These are phyloP conservation scores for Corchorus capsularis DNA, from an alignment of 345 rosid species.

Conservation along the genomic window DNA sequence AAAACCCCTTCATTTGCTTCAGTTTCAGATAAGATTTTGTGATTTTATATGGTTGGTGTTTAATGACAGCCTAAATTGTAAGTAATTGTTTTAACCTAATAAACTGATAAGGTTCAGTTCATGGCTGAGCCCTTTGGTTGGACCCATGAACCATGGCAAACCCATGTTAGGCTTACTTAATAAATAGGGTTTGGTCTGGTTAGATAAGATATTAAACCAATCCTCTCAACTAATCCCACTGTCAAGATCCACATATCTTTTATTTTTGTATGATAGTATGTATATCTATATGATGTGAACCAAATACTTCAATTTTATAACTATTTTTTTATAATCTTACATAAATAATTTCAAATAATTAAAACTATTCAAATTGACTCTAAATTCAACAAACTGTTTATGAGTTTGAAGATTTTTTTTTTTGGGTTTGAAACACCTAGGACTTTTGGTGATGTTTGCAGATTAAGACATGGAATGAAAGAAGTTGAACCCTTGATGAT, in stretches of 20 bases:
- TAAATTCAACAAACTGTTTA: neutral
- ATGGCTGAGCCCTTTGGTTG: neutral
- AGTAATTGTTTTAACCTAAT: neutral
- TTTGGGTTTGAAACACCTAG: neutral
- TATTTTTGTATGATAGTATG: no score
- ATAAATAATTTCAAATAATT: neutral
- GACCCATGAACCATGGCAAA: constrained; percentile 18
- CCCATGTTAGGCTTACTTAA: neutral
- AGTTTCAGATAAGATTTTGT: neutral
- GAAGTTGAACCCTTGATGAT: constrained; percentile 1
- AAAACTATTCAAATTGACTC: neutral
- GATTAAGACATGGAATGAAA: neutral
- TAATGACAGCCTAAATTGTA: constrained; percentile 10
- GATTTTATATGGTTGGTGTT: neutral
- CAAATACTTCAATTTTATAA: neutral
- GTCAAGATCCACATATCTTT: neutral
- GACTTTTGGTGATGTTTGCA: neutral
- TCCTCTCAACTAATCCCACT: neutral
- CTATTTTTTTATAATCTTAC: neutral
- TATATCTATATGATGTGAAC: neutral
- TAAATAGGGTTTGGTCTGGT: neutral
- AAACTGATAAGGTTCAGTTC: constrained; percentile 11
- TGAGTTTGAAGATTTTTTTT: neutral
- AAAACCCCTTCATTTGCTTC: neutral
- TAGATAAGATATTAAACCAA: neutral